Evolutionary conservation across 495 filamentous ascomycete genomes (phyloP), one percentile per base, ranked within the genome.

Genomic region (Beverwykella pulmonaria): DNA sequence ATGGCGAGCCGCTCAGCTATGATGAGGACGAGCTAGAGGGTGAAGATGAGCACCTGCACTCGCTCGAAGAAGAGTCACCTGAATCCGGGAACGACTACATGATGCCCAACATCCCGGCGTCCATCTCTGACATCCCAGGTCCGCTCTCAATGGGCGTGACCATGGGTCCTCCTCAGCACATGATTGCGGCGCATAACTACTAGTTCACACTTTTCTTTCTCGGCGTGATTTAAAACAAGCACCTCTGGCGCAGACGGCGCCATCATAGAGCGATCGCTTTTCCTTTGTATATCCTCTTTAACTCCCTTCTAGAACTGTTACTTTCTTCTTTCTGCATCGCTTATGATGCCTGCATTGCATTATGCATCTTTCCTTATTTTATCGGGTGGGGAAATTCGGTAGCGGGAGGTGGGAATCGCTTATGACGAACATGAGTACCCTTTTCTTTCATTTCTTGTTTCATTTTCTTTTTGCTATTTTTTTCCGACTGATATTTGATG

Each of bases 31-130:
- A 93, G 23, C 63, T 73, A 34, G 73, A 75, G 47, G 80, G 90
- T 67, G 90, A 92, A 69, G 87, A 91, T 54, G 88, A 92, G 67
- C 87, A 91, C 17, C 87, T 90, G 49, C 87, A 86, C 30, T 88
- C 90, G 30, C 81, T 90, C 23, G 89, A 89, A 67, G 90, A 93
- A 46, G 88, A 87, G 25, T 90, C 88, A 4, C 88, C 89, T 5
- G 84, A 83, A 15, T 87, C 85, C 0, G 84, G 85, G 55, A 76
- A 78, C 62, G 82, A 81, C 44, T 86, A 84, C 65, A 48, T 71
- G 49, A 53, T 44, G 14, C 48, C 53, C 9, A 57, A 66, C 46
- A 64, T 69, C 19, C 53, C 71, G 3, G 25, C 57, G 2, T 72
- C 70, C 1, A 65, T 74, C 20, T 20, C 63, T n/a, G 65, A 70